These are phyloP conservation scores for Stephania cephalantha DNA, from an alignment of 164 flowering plant species.

Conservation along the genomic window DNA sequence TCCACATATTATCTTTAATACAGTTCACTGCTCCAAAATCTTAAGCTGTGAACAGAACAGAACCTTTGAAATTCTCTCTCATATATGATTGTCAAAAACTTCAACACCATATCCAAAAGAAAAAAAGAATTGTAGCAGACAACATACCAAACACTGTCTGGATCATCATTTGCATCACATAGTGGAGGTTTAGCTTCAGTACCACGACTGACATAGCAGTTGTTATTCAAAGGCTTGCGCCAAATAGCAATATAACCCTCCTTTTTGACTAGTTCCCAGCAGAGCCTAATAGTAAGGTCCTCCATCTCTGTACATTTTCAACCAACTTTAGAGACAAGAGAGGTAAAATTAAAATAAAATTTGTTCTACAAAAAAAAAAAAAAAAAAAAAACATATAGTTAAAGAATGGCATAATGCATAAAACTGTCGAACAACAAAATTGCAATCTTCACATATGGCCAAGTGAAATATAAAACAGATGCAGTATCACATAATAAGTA, in stretches of 20 bases:
- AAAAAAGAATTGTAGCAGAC: neutral
- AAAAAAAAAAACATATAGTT: neutral
- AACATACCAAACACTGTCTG: constrained; percentile 66
- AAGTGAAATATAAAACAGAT: no score
- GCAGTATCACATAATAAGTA: neutral
- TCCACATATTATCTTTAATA: no score
- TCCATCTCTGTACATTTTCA: constrained; percentile 53
- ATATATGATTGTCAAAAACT: neutral
- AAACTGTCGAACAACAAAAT: neutral
- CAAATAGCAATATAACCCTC: constrained; percentile 86
- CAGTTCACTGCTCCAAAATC: neutral
- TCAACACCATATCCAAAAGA: neutral
- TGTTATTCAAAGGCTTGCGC: constrained; percentile 69
- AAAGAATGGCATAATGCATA: neutral
- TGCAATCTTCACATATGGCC: constrained; percentile 1
- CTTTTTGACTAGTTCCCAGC: constrained; percentile 81
- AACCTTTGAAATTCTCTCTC: neutral
- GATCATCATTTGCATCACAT: constrained; percentile 67
- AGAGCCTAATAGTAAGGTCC: constrained; percentile 63
- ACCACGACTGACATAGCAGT: constrained; percentile 64
- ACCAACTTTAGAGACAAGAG: neutral
- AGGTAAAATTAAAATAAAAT: neutral
- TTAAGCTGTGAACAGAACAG: neutral
- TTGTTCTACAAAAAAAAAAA: neutral
- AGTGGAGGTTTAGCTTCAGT: constrained; percentile 53